Evolutionary conservation across 2,329 filamentous ascomycete species (phyloP).

Genomic region (Trichoderma lentiforme): DNA sequence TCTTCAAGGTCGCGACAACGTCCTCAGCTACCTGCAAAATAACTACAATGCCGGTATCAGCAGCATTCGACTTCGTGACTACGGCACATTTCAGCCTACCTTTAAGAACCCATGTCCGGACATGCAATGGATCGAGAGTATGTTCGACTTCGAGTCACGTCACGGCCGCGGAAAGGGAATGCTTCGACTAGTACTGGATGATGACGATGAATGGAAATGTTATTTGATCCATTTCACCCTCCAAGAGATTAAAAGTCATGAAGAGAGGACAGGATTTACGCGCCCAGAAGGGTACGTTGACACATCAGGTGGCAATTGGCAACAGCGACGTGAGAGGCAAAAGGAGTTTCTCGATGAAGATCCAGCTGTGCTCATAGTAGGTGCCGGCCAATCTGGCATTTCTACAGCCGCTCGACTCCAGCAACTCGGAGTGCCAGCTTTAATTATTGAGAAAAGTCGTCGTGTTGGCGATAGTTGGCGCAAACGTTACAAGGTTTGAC

Average conservation of each 20-base stretch:
- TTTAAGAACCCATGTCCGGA: background rate
- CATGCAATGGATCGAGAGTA: slow-evolving; percentile 42
- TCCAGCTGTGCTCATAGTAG: background rate
- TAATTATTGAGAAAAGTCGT: slow-evolving; percentile 46
- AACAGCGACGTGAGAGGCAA: background rate
- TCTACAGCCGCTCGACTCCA: background rate
- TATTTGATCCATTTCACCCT: background rate
- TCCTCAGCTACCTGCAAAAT: background rate
- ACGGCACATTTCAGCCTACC: background rate
- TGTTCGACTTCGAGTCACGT: slow-evolving; percentile 33
- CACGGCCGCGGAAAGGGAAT: background rate
- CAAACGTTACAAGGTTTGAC: slow-evolving; percentile 49
- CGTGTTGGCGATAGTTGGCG: slow-evolving; percentile 64
- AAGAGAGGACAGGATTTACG: background rate
- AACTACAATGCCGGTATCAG: background rate
- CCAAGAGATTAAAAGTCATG: background rate
- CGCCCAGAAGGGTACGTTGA: background rate
- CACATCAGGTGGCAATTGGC: background rate
- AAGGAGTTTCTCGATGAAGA: background rate
- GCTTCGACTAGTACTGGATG: background rate
- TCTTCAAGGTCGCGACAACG: slow-evolving; percentile 28
- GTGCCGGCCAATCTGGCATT: background rate
- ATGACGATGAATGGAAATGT: background rate
- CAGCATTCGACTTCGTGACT: background rate
- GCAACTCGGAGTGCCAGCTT: slow-evolving; percentile 43